Evolutionary conservation across 164 flowering plant genomes (phyloP).

Genomic region (Amborella trichopoda): DNA sequence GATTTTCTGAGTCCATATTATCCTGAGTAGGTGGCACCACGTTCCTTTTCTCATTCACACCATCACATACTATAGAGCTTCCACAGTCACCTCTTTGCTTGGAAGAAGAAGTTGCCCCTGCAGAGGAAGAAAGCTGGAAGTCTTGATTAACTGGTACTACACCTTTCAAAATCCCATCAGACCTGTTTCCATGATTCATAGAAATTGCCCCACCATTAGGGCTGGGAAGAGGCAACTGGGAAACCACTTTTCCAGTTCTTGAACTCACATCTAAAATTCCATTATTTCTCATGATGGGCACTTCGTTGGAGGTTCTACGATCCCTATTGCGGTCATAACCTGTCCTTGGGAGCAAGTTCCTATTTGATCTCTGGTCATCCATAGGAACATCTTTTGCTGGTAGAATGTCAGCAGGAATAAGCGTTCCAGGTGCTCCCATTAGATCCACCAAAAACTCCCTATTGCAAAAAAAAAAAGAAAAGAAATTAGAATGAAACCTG

Average conservation of each 20-base stretch:
- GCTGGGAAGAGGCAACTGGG: slow-evolving; percentile 19
- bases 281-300: slow-evolving; percentile 12
- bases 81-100: slow-evolving; percentile 38
- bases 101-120: slow-evolving; percentile 27
- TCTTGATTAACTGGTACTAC: slow-evolving; percentile 18
- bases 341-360: slow-evolving; percentile 20
- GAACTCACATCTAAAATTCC: slow-evolving; percentile 15
- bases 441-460: slow-evolving; percentile 98
- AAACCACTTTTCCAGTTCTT: slow-evolving; percentile 23
- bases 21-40: slow-evolving; percentile 45
- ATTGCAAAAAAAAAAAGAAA: slow-evolving; percentile 18
- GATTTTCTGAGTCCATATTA: slow-evolving; percentile 51
- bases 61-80: slow-evolving; percentile 30
- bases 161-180: slow-evolving; percentile 24
- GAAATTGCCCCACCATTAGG: slow-evolving; percentile 15
- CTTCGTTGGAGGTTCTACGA: slow-evolving; percentile 22
- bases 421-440: slow-evolving; percentile 97
- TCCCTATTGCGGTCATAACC: slow-evolving; percentile 22
- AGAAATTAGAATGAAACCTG: too few relatives aligned
- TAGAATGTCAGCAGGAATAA: slow-evolving; percentile 77
- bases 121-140: slow-evolving; percentile 22
- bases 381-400: slow-evolving; percentile 48
- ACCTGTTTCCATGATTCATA: slow-evolving; percentile 17
- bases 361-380: slow-evolving; percentile 26
- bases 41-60: slow-evolving; percentile 45